phyloP scores from a whole-genome alignment of 106 monocot species.

The Triglochin maritima region DNA sequence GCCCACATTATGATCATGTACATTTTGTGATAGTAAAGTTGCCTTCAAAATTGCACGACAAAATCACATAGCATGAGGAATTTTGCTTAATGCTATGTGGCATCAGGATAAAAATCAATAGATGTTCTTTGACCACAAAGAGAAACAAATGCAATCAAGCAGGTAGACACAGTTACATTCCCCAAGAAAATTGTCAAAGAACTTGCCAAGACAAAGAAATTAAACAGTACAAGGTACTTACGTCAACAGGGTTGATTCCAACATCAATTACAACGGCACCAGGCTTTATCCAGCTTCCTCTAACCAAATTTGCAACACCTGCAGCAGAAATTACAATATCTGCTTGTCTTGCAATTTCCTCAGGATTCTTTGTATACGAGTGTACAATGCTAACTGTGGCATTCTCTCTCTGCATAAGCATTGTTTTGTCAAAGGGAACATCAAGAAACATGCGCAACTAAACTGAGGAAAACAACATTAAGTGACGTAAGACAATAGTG shows the following conservation, averaged over 20 bases:
- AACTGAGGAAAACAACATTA: constrained; percentile 1
- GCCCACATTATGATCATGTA: no score
- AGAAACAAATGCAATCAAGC: no score
- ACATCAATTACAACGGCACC: constrained; percentile 95
- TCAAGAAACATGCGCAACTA: not conserved
- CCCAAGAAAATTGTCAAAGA: no score
- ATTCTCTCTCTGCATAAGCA: constrained; percentile 52
- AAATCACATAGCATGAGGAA: no score
- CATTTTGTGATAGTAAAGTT: not conserved
- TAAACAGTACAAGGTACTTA: constrained; percentile 21
- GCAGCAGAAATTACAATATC: constrained; percentile 85
- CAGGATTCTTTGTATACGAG: constrained; percentile 76
- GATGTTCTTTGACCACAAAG: no score
- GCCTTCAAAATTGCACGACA: not conserved
- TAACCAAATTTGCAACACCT: constrained; percentile 84
- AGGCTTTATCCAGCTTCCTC: constrained; percentile 88
- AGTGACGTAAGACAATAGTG: not conserved
- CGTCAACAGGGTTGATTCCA: constrained; percentile 88
- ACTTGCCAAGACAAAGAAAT: no score
- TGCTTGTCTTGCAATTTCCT: constrained; percentile 79
- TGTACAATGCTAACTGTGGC: constrained; percentile 87
- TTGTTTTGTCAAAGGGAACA: not conserved
- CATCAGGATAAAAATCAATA: no score
- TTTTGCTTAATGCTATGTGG: no score
- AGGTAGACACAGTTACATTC: no score